Evolutionary conservation across 345 rosid species (phyloP), one percentile per base, ranked within the genome.

Genomic region (Luvunga scandens): DNA sequence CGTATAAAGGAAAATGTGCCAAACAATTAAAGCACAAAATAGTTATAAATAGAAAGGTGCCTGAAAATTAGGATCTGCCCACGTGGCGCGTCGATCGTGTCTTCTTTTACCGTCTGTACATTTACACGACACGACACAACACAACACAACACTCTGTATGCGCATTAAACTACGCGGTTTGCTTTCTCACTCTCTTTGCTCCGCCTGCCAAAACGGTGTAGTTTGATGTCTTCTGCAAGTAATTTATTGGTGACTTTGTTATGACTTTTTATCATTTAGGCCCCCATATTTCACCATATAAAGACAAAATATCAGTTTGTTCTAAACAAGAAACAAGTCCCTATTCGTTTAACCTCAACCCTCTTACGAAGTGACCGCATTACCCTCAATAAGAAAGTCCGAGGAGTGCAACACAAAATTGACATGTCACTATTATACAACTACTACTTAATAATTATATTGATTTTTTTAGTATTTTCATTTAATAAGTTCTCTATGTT

Each of bases 71-170:
- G 79, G 83, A 83, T 83, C 88, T 81, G 69, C 55, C 73, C 76
- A 85, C 82, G 84, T 82, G 77, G 84, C 73, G 73, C 22, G 50
- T 64, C 65, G 63, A 82, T 80, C 50, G 56, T 75, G 79, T 80
- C 76, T 69, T 30, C 34, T 45, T 45, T 45, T 45, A 45, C 50
- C 13, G 16, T 45, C 50, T 45, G 5, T 45, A 0, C 50, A 45
- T 13, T 13, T 3, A 12, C 50, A 45, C 13, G 45, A 39, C 50
- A 45, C 50, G 1, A 12, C 50, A 12, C 50, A 4, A 12, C 16
- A 0, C 50, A 3, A 12, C 50, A 12, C 50, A 4, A 12, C 16
- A 0, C 50, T 45, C 50, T 45, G 16, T 45, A 3, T 3, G 3
- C 50, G 13, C 50, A 45, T 45, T 59, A 27, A 7, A 33, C 72